These are phyloP conservation scores for Yamadazyma nakazawae DNA, from an alignment of 805 yeast genomes.

Conservation along the genomic window DNA sequence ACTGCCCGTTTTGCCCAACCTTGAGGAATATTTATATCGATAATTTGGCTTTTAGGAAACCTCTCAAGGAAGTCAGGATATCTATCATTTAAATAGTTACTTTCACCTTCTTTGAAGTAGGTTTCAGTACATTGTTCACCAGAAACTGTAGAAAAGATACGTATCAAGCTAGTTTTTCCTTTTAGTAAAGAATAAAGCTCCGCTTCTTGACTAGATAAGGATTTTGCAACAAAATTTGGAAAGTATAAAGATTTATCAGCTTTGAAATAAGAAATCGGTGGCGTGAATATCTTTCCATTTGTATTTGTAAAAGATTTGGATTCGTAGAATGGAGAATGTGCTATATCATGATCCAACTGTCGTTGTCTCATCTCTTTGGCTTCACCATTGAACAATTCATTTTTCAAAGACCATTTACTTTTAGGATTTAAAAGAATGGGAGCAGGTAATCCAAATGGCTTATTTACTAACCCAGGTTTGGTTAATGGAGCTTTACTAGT, in stretches of 20 bases:
- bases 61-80: conserved; percentile 35
- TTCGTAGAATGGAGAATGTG: conserved; percentile 44
- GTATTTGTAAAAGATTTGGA: conserved; percentile 57
- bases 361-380: conserved; percentile 38
- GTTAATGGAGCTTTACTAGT: conserved; percentile 39
- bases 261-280: conserved; percentile 80
- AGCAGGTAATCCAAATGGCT: conserved; percentile 38
- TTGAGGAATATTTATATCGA: conserved; percentile 76
- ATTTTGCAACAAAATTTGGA: conserved; percentile 69
- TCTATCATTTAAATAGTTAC: conserved; percentile 38
- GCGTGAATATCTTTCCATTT: conserved; percentile 77
- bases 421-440: conserved; percentile 27
- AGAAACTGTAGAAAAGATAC: conserved; percentile 62
- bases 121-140: conserved; percentile 67
- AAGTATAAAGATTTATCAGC: conserved; percentile 71
- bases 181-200: conserved; percentile 37
- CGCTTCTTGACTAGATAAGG: conserved; percentile 39
- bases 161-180: conserved; percentile 58
- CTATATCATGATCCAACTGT: conserved; percentile 39
- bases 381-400: conserved; percentile 28
- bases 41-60: conserved; percentile 60
- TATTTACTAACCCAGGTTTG: conserved; percentile 26
- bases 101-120: conserved; percentile 48
- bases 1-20: conserved; percentile 62
- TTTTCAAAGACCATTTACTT: conserved; percentile 16